Base-by-base conservation (phyloP, 2,329 filamentous ascomycete genomes). In the Arthrobotrys conoides region DNA sequence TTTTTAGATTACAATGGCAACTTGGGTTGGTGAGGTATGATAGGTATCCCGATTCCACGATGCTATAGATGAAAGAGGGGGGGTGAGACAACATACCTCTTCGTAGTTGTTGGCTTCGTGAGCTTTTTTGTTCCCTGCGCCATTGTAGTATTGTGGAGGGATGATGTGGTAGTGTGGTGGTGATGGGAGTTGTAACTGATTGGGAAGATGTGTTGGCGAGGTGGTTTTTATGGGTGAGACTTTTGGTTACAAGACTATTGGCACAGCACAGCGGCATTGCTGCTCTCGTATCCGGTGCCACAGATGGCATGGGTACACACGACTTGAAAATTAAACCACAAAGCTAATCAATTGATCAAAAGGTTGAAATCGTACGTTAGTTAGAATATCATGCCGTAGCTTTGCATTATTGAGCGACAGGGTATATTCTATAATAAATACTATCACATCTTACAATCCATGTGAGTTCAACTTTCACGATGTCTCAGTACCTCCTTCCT, bases 111-210 rank as follows among this genome's bases (percentile, higher is more conserved):
- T 16, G 80, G 81, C 51, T 81, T 81, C 48, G 71, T 71, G 38
- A 81, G 55, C 49, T 81, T 81, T 70, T 81, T 81, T 36, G 70
- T 81, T 64, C 81, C 81, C 46, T 81, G 81, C 33, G 79, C 81
- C 81, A 81, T 81, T 67, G 46, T 59, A 61, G 27, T 30, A 30
- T 30, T 30, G 27, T 30, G 27, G 27, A 66, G 22, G 27, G 59
- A 69, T 65, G 65, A 38, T 33, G 38, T 4, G 12, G 49, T 51
- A 36, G 6, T 44, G 71, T 51, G 46, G 6, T 44, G 71, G n/a
- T 55, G 12, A 27, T 65, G 66, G 59, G 24, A 51, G 36, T 63
- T 71, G 69, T 8, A 46, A 20, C 20, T 55, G 48, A 33, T 66
- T 5, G 55, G 59, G 22, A 53, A 64, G 46, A 71, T 66, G 61